Evolutionary conservation across 805 yeast genomes (phyloP), one percentile per base, ranked within the genome.

Genomic region (Saccharomycopsis selenospora): DNA sequence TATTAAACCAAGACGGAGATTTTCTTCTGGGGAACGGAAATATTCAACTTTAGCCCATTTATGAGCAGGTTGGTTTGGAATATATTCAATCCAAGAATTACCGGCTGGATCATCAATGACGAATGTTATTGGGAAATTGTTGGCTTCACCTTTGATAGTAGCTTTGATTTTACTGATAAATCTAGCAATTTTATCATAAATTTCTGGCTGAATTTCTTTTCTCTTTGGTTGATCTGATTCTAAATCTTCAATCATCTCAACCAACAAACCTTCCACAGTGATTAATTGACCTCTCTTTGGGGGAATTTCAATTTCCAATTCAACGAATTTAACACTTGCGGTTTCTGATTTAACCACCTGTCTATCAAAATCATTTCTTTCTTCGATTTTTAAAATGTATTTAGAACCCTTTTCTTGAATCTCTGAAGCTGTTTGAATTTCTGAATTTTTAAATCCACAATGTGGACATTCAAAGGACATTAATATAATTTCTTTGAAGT

Each of bases 381-480:
- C 59, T 62, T 85, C 95, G 42, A 91, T 66, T 61, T 80, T 79
- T 53, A 90, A 68, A 24, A 75, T 69, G 64, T 85, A 86, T 59
- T 79, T 77, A 20, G 83, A 66, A 28, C 99, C 99, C 66, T 85
- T 86, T 58, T 84, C 91, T 59, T 91, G 95, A 54, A 93, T 88
- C 48, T 78, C 78, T 3, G 93, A 81, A 4, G 99, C 99, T n/a
- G 97, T 85, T 70, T 93, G 99, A 57, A 93, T 77, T 67, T 93
- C 99, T 36, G 87, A 78, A 72, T 88, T 91, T 63, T 82, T 85
- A 62, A 87, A 79, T 0, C 87, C 86, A 71, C 99, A 93, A 66
- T 90, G 97, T 24, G 93, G 91, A 66, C 99, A 93, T 56, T 82
- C 86, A 65, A 93, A 93, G 1, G 97, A 89, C 95, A 93, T 91